phyloP scores from a whole-genome alignment of 148 eudicot species.

The Gaultheria prostrata region DNA sequence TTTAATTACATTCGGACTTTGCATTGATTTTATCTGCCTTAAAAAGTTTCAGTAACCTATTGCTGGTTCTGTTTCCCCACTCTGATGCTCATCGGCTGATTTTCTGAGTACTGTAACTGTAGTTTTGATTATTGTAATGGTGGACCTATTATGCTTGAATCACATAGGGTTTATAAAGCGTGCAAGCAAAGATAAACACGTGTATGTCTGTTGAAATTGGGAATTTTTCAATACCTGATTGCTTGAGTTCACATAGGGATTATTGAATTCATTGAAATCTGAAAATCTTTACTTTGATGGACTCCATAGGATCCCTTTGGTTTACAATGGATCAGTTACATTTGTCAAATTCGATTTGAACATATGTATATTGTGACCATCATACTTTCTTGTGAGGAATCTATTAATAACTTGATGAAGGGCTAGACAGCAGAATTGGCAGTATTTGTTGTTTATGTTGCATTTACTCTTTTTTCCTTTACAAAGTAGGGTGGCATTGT shows the following conservation, averaged over 20 bases:
- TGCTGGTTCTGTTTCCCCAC: neutral
- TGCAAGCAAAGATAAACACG: neutral
- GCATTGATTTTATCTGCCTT: neutral
- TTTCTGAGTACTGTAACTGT: neutral
- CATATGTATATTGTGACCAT: neutral
- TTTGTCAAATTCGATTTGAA: neutral
- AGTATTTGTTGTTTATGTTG: neutral
- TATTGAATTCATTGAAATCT: neutral
- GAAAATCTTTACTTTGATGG: neutral
- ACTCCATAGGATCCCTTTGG: neutral
- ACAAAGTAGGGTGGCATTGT: constrained; percentile 56
- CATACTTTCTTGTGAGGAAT: neutral
- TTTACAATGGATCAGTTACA: neutral
- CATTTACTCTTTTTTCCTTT: neutral
- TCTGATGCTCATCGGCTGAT: neutral
- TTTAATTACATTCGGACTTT: neutral
- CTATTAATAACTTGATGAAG: neutral
- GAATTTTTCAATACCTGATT: neutral
- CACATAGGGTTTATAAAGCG: neutral
- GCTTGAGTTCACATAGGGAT: neutral
- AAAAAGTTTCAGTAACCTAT: neutral
- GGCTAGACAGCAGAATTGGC: neutral
- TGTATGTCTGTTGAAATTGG: neutral
- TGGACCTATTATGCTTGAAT: neutral
- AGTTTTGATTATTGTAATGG: neutral